Percentiles rank a stretch among this genome's conserved stretches.
phyloP scores from a whole-genome alignment of 1,284 basidiomycete species.

The Papiliotrema laurentii region DNA sequence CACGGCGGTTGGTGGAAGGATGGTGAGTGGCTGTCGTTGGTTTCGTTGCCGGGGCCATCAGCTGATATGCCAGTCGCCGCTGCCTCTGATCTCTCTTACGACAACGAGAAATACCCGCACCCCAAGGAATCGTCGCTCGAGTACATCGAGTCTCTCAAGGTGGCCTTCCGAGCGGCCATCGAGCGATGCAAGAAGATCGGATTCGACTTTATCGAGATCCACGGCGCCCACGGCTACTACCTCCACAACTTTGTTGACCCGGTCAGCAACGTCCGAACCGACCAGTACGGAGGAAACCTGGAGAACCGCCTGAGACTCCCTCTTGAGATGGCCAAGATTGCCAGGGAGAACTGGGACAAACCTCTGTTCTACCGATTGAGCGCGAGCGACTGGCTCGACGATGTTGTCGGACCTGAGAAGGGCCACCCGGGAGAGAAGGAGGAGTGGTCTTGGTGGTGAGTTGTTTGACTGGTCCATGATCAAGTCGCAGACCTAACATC shows the following conservation, averaged over 20 bases:
- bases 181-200: slow-evolving; percentile 58
- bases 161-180: slow-evolving; percentile 62
- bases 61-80: slow-evolving; percentile 42
- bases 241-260: slow-evolving; percentile 64
- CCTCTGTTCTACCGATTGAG: slow-evolving; percentile 72
- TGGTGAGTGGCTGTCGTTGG: slow-evolving; percentile 39
- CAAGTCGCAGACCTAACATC: not conserved
- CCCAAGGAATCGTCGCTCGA: slow-evolving; percentile 59
- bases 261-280: slow-evolving; percentile 63
- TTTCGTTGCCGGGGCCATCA: not conserved
- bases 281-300: slow-evolving; percentile 67
- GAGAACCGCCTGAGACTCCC: slow-evolving; percentile 68
- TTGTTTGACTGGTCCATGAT: not conserved
- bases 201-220: slow-evolving; percentile 78
- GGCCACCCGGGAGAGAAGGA: slow-evolving; percentile 56
- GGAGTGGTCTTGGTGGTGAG: slow-evolving; percentile 45
- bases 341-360: slow-evolving; percentile 60
- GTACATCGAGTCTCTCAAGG: slow-evolving; percentile 59
- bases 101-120: slow-evolving; percentile 49
- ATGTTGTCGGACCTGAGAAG: slow-evolving; percentile 39
- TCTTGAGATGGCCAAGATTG: slow-evolving; percentile 56
- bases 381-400: slow-evolving; percentile 72
- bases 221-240: slow-evolving; percentile 66
- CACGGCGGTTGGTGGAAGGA: slow-evolving; percentile 69
- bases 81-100: slow-evolving; percentile 59